Conservation (phyloP, 441 rosid species). For the Syzygium syzygioides region DNA sequence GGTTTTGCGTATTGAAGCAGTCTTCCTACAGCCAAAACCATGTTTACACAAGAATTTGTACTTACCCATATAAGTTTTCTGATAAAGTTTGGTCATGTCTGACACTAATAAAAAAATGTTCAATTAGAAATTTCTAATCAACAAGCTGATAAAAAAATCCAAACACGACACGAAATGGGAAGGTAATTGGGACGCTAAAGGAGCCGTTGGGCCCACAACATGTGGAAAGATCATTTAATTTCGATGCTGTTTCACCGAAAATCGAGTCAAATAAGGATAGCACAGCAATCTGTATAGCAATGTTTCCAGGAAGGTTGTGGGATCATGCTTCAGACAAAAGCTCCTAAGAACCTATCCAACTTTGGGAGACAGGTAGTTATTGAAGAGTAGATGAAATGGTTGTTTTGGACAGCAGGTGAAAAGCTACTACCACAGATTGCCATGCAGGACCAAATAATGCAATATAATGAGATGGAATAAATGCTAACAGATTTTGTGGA, state of each 20-base stretch:
- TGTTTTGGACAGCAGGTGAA: slow-evolving; percentile 29
- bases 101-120: slow-evolving; percentile 11
- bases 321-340: slow-evolving; percentile 6
- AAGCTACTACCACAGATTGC: slow-evolving; percentile 11
- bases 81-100: slow-evolving; percentile 7
- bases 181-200: neutral
- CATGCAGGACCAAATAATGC: slow-evolving; percentile 4
- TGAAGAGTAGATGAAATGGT: slow-evolving; percentile 47
- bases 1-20: neutral
- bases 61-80: neutral
- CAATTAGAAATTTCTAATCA: slow-evolving; percentile 16
- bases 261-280: slow-evolving; percentile 24
- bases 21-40: neutral
- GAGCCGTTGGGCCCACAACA: slow-evolving; percentile 8
- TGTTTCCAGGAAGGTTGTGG: neutral
- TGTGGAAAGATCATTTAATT: neutral
- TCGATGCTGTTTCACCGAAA: neutral
- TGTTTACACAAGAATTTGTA: neutral
- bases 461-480: slow-evolving; percentile 2
- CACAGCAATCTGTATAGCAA: slow-evolving; percentile 7
- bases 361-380: slow-evolving; percentile 40
- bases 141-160: slow-evolving; percentile 1
- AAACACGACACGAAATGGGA: slow-evolving; percentile 21
- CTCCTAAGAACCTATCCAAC: slow-evolving; percentile 13
- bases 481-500: slow-evolving; percentile 2